Base-by-base conservation (phyloP, 2,329 filamentous ascomycete species). In the Neoascochyta sp. region DNA sequence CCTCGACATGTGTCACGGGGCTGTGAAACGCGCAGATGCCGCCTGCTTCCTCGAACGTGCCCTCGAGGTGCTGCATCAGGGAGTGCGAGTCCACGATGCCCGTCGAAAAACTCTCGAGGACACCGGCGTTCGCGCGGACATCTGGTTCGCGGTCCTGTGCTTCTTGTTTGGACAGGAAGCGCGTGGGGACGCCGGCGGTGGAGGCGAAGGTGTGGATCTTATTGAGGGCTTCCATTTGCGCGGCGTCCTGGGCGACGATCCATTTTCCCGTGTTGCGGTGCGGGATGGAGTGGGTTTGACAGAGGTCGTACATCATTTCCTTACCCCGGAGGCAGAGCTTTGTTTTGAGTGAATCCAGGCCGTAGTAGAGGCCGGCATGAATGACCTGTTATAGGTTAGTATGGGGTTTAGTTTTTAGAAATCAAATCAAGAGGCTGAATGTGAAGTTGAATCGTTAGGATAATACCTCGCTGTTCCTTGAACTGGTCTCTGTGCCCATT, bases 301-400 rank as follows among this genome's bases (percentile, higher is more conserved):
- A 95, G 22, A 94, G 76, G 4, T 70, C 73, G 65, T 98, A 98
- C 36, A 96, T 70, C 59, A 87, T 70, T 17, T 81, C 59, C 47
- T 81, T 81, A 37, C 92, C 92, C 17, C 71, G 68, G 43, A 95
- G 71, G 66, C 92, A 98, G 9, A 98, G 76, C 10, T 68, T 67
- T 1, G 89, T 87, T 66, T 98, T 98, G 30, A 95, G 76, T 1
- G 80, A 82, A 22, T 67, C 64, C 5, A 71, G 59, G 10, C 84
- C 86, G 64, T 95, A 95, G 73, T 95, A 96, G 43, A 96, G 75
- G 9, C 92, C 92, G 1, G 86, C 92, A 62, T 98, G 92, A 50
- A 98, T 93, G 32, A 96, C 90, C 76, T 80, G 37, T 9, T 7
- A 2, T 8, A 9, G 8, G 10, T 42, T 22, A 41, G 25, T 8